Percentiles rank a stretch among this genome's conserved stretches.
Evolutionary conservation across 768 basidiomycete species (phyloP).

Genomic region (Rhizopogon roseolus): DNA sequence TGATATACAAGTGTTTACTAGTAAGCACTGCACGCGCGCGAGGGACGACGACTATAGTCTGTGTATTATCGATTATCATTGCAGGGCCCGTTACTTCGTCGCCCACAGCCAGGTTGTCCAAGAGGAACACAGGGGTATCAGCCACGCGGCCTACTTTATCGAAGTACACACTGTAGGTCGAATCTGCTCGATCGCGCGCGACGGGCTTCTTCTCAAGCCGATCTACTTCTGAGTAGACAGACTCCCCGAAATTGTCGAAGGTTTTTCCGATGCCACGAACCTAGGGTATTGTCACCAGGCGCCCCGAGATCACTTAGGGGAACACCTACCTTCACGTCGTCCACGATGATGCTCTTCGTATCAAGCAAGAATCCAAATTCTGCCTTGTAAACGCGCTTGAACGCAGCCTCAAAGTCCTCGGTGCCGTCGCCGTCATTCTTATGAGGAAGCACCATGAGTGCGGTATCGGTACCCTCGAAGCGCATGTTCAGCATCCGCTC

Average conservation of each 20-base stretch:
- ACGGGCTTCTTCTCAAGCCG: constrained; percentile 39
- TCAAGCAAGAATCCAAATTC: constrained; percentile 93
- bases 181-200: constrained; percentile 40
- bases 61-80: constrained; percentile 93
- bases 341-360: constrained; percentile 77
- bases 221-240: constrained; percentile 72
- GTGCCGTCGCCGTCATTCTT: constrained; percentile 43
- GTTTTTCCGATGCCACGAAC: constrained; percentile 91
- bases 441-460: constrained; percentile 77
- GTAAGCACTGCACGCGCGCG: constrained; percentile 62
- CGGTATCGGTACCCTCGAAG: constrained; percentile 90
- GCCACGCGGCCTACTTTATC: constrained; percentile 71
- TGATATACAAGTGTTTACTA: constrained; percentile 62
- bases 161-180: constrained; percentile 71
- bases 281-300: constrained; percentile 24
- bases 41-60: constrained; percentile 88
- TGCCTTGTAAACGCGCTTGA: constrained; percentile 73
- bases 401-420: constrained; percentile 76
- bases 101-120: constrained; percentile 63
- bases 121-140: constrained; percentile 75
- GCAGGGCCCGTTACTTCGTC: constrained; percentile 80
- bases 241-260: constrained; percentile 73
- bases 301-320: too few species aligned
- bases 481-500: constrained; percentile 91
- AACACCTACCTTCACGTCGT: constrained; percentile 74